Percentiles rank a stretch among this genome's conserved stretches.
Evolutionary conservation across 768 basidiomycete genomes (phyloP).

Genomic region (Suillus sp.): DNA sequence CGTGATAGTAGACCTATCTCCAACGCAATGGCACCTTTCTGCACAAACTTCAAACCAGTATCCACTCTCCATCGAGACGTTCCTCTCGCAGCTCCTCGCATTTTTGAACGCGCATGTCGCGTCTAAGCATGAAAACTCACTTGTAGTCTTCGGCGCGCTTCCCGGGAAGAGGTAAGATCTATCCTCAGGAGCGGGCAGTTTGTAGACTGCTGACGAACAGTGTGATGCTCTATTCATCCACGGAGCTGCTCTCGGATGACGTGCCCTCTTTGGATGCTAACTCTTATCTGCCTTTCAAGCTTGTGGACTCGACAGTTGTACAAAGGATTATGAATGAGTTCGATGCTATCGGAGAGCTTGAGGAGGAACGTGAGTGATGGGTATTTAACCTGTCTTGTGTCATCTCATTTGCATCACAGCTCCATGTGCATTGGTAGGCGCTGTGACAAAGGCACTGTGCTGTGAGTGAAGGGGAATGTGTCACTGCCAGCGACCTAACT

Average conservation of each 20-base stretch:
- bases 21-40: slow-evolving; percentile 82
- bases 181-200: slow-evolving; percentile 6
- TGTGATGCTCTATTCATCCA: slow-evolving; percentile 75
- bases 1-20: slow-evolving; percentile 84
- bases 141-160: slow-evolving; percentile 90
- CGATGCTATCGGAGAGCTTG: slow-evolving; percentile 47
- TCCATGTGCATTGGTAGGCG: slow-evolving; percentile 79
- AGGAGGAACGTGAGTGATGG: slow-evolving; percentile 55
- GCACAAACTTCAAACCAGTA: slow-evolving; percentile 48
- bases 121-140: slow-evolving; percentile 84
- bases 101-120: slow-evolving; percentile 95
- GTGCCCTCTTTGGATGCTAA: slow-evolving; percentile 63
- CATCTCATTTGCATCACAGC: slow-evolving; percentile 34
- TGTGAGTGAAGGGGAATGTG: slow-evolving; percentile 48
- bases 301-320: slow-evolving; percentile 70
- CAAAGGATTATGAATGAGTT: slow-evolving; percentile 64
- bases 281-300: slow-evolving; percentile 80
- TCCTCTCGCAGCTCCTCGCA: slow-evolving; percentile 83
- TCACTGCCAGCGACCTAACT: slow-evolving; percentile 29
- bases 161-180: slow-evolving; percentile 74
- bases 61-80: slow-evolving; percentile 65
- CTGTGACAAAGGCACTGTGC: slow-evolving; percentile 90
- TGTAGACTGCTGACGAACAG: slow-evolving; percentile 40
- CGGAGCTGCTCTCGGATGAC: slow-evolving; percentile 43
- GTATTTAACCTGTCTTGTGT: slow-evolving; percentile 11